Base-by-base conservation (phyloP, 106 monocot species). In the Allium cepa region DNA sequence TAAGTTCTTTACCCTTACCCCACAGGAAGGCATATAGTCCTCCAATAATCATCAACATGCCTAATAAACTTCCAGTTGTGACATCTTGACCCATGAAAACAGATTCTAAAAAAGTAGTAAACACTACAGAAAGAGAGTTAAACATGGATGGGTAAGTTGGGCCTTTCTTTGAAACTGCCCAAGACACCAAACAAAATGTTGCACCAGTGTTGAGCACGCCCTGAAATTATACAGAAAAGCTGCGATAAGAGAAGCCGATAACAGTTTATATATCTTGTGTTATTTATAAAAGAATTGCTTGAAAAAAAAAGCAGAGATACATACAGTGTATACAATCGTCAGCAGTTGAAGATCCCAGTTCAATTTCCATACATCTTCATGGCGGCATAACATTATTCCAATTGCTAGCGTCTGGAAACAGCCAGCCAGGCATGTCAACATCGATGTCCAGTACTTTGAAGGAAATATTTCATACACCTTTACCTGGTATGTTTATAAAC, bases 401-500 rank as follows among this genome's bases (percentile, higher is more conserved):
- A 82, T 2, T 4, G 80, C 13, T 8, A 28, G 26, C 27, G 79
- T 65, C 58, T 91, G 84, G 0, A 87, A 16, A 26, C 69, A 68
- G 47, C 77, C 87, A 26, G 56, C 77, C 0, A 74, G 17, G 59
- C 87, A 87, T 3, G 87, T 87, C 57, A 82, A 55, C 64, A 68
- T 50, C 67, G 87, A 77, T 11, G 77, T 47, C 87, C 81, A 79
- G 51, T 87, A 91, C 46, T 77, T 87, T 46, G 75, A 76, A 1
- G 87, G 81, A 53, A 64, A 84, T 0, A 70, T 52, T 59, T 68
- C 66, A 17, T 77, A 76, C 13, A 87, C 56, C 56, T 87, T 84
- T 9, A 76, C 78, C 90, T 91, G 76, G n/a, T 57, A 36, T 36
- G 5, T 36, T 36, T 4, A 36, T n/a, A 36, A 3, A 36, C 3